These are phyloP conservation scores for Furcasterigmium sp. DNA, from an alignment of 2,329 filamentous ascomycete species.

Conservation along the genomic window DNA sequence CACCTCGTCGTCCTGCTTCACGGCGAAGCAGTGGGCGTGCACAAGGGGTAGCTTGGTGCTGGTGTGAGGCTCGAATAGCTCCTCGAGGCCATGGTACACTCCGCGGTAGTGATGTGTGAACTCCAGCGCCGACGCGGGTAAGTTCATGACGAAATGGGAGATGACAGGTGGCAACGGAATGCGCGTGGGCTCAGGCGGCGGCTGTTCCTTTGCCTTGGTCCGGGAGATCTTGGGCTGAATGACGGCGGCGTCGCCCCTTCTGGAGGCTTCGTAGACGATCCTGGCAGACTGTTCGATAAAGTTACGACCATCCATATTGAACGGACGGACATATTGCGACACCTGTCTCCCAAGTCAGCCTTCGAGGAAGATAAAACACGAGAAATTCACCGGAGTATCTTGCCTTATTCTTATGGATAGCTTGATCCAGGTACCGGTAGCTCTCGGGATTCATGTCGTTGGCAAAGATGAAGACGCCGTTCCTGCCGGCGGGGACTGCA, in stretches of 20 bases:
- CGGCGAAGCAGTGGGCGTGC: slow-evolving; percentile 92
- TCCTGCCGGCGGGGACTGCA: slow-evolving; percentile 85
- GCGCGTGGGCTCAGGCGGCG: slow-evolving; percentile 28
- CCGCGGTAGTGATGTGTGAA: slow-evolving; percentile 76
- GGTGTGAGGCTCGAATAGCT: slow-evolving; percentile 58
- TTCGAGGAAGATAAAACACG: background rate
- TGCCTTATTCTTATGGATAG: slow-evolving; percentile 76
- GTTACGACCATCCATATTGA: slow-evolving; percentile 73
- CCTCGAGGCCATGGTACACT: slow-evolving; percentile 67
- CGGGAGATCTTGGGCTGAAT: slow-evolving; percentile 42
- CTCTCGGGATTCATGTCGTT: slow-evolving; percentile 96
- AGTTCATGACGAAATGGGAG: slow-evolving; percentile 96
- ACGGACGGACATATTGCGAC: slow-evolving; percentile 65
- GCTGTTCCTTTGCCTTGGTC: slow-evolving; percentile 24
- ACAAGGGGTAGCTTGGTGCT: slow-evolving; percentile 66
- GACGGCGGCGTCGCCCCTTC: slow-evolving; percentile 46
- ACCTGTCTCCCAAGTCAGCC: slow-evolving; percentile 39
- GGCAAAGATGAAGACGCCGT: slow-evolving; percentile 87
- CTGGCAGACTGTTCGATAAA: slow-evolving; percentile 74
- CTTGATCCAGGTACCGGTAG: slow-evolving; percentile 64
- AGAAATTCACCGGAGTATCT: slow-evolving; percentile 9
- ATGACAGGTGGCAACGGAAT: slow-evolving; percentile 67
- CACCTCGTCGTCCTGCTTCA: slow-evolving; percentile 71
- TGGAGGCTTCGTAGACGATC: slow-evolving; percentile 46
- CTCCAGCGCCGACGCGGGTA: slow-evolving; percentile 81